Evolutionary conservation across 73 alveolate species (phyloP).

Genomic region (Paraurostyla sp.): DNA sequence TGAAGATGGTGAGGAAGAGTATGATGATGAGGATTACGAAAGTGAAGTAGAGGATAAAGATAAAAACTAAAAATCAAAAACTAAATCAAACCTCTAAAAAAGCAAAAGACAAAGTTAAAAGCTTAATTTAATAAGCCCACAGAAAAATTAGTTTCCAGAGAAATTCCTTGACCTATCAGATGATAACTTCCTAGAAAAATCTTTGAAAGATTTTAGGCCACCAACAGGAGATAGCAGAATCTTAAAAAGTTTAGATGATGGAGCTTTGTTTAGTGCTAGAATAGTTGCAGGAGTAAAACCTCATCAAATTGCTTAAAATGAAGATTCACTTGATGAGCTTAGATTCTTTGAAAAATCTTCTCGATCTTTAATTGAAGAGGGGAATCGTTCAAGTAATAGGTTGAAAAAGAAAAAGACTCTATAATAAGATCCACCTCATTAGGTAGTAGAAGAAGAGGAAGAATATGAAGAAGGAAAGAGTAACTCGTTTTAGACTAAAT

Average conservation of each 20-base stretch:
- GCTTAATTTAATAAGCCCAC: not conserved
- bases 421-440: not conserved
- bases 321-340: slow-evolving; percentile 12
- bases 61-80: not conserved
- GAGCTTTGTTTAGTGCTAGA: not conserved
- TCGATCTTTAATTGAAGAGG: slow-evolving; percentile 12
- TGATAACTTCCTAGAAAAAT: not conserved
- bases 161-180: slow-evolving; percentile 33
- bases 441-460: slow-evolving; percentile 26
- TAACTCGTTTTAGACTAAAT: not conserved
- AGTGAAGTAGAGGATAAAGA: not conserved
- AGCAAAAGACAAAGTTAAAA: not conserved
- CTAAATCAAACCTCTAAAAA: not conserved
- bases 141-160: not conserved
- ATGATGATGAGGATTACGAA: slow-evolving; percentile 52
- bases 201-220: slow-evolving; percentile 51
- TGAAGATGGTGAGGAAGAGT: slow-evolving; percentile 51
- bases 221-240: slow-evolving; percentile 26
- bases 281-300: slow-evolving; percentile 41
- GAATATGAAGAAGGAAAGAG: slow-evolving; percentile 23
- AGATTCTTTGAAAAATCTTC: slow-evolving; percentile 41
- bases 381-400: not conserved
- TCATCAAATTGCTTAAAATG: not conserved
- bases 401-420: not conserved
- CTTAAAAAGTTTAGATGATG: not conserved